phyloP scores from a whole-genome alignment of 495 filamentous ascomycete genomes.

The Trichoderma parareesei region DNA sequence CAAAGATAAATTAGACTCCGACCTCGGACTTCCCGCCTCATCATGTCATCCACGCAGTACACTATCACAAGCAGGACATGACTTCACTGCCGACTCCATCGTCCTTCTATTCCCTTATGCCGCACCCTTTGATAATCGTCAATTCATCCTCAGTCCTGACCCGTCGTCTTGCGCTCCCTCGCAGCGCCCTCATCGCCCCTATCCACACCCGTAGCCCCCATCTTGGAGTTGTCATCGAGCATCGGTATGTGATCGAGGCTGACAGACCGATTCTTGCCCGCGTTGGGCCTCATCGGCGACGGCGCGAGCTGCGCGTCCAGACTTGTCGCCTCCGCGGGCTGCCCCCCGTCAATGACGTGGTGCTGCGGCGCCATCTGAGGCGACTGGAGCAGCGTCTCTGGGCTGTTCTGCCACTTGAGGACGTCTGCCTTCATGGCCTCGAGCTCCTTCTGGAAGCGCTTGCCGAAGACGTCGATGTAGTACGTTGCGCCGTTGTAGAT shows the following conservation, averaged over 20 bases:
- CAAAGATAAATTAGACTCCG: slow-evolving; percentile 10
- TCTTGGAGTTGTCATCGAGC: slow-evolving; percentile 36
- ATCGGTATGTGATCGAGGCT: slow-evolving; percentile 50
- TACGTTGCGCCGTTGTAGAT: slow-evolving; percentile 93
- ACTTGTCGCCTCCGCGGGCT: slow-evolving; percentile 7
- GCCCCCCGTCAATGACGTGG: slow-evolving; percentile 5
- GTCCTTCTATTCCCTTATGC: background rate
- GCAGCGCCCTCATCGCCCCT: slow-evolving; percentile 31
- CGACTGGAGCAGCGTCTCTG: slow-evolving; percentile 34
- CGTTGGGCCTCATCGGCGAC: background rate
- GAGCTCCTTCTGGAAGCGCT: slow-evolving; percentile 91
- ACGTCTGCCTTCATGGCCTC: slow-evolving; percentile 86
- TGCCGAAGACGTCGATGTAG: slow-evolving; percentile 97
- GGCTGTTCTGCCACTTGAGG: slow-evolving; percentile 69
- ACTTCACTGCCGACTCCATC: background rate
- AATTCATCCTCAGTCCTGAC: background rate
- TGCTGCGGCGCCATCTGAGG: slow-evolving; percentile 31
- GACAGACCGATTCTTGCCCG: slow-evolving; percentile 11
- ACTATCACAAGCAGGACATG: background rate
- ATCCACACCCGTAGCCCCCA: slow-evolving; percentile 34
- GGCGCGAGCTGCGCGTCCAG: slow-evolving; percentile 15
- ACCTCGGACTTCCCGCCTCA: slow-evolving; percentile 5
- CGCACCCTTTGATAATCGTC: no score
- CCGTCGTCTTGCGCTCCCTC: slow-evolving; percentile 29
- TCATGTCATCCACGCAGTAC: background rate